These are phyloP conservation scores for Alternaria brassicae DNA, from an alignment of 2,329 filamentous ascomycete species.

Conservation along the genomic window DNA sequence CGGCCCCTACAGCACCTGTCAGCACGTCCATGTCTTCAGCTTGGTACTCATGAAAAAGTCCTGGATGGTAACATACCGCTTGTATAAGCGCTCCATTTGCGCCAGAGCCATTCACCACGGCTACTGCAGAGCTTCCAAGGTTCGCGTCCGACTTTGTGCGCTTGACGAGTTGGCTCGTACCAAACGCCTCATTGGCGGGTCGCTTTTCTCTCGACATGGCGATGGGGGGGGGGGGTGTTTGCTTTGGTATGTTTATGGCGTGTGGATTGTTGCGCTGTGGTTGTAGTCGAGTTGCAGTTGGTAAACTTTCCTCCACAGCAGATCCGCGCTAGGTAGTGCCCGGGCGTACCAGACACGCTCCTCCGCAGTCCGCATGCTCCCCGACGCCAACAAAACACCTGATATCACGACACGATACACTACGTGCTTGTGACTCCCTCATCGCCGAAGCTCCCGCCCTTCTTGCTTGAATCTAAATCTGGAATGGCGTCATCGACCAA, in stretches of 20 bases:
- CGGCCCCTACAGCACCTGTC: constrained; percentile 65
- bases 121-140: constrained; percentile 62
- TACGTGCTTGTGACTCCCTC: neutral
- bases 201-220: constrained; percentile 91
- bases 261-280: constrained; percentile 9
- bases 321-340: constrained; percentile 27
- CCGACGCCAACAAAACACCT: constrained; percentile 24
- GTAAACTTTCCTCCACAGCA: constrained; percentile 29
- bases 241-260: neutral
- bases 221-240: constrained; percentile 7
- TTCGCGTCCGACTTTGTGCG: constrained; percentile 76
- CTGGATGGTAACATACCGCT: constrained; percentile 64
- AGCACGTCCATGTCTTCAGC: constrained; percentile 37
- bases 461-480: neutral
- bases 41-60: constrained; percentile 43
- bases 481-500: constrained; percentile 64
- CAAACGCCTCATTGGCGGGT: constrained; percentile 83
- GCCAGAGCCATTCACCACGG: constrained; percentile 63
- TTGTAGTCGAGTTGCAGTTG: constrained; percentile 14
- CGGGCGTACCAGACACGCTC: constrained; percentile 14
- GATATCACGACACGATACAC: constrained; percentile 12
- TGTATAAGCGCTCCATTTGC: constrained; percentile 70
- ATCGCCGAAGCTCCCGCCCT: neutral
- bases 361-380: constrained; percentile 23
- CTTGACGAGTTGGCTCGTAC: constrained; percentile 83